phyloP scores from a whole-genome alignment of 257 asterid genomes.

The Cordia subcordata region DNA sequence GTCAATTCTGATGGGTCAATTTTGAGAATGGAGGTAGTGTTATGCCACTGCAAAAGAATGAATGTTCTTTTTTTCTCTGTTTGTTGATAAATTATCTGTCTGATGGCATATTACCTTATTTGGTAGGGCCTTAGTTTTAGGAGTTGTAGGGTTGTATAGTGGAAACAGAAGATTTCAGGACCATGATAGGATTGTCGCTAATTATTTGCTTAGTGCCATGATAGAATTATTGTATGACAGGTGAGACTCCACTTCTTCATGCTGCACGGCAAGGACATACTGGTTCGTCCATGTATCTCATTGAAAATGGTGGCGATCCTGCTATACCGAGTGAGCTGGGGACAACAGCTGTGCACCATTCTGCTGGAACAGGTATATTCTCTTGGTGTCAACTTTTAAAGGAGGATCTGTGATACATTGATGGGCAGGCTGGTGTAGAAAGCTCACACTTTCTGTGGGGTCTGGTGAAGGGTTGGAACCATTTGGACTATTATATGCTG shows the following conservation, averaged over 20 bases:
- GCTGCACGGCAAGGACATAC: constrained; percentile 92
- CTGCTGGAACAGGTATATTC: constrained; percentile 73
- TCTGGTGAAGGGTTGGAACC: too few species aligned
- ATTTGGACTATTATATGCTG: too few species aligned
- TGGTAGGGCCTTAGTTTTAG: too few species aligned
- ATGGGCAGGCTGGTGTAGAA: too few species aligned
- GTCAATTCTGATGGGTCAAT: background rate
- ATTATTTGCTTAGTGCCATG: background rate
- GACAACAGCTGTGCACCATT: constrained; percentile 79
- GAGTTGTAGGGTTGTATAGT: background rate
- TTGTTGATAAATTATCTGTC: too few species aligned
- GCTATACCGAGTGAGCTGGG: constrained; percentile 82
- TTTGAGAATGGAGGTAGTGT: too few species aligned
- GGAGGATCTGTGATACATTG: background rate
- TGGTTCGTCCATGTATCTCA: constrained; percentile 64
- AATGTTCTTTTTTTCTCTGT: too few species aligned
- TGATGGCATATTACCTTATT: too few species aligned
- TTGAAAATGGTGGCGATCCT: constrained; percentile 77
- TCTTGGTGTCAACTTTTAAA: background rate
- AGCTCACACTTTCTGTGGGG: too few species aligned
- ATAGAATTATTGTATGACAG: constrained; percentile 28
- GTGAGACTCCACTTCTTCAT: constrained; percentile 86
- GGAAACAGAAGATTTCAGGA: background rate
- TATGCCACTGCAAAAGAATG: too few species aligned
- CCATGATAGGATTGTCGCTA: background rate